Percentiles rank a stretch among this genome's conserved stretches.
Conservation (phyloP, 1,284 basidiomycete genomes). For the Rhizoctonia solani region DNA sequence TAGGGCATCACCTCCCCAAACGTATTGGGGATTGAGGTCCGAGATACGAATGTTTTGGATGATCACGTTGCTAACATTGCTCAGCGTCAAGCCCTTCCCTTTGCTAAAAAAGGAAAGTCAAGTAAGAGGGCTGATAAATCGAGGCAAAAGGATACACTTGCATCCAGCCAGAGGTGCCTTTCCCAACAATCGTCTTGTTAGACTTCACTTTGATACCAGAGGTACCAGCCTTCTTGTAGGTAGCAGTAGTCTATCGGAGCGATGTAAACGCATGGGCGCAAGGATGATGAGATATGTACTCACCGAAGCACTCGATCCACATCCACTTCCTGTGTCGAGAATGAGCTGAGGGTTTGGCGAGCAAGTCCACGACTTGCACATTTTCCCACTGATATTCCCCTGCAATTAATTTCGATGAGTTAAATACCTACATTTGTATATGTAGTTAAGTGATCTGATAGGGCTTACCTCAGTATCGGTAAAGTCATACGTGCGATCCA, state of each 20-base stretch:
- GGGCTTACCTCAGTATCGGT: conserved; percentile 34
- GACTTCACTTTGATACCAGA: too few species aligned
- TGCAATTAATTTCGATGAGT: background rate
- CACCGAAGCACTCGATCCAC: too few species aligned
- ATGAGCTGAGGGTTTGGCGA: conserved; percentile 45
- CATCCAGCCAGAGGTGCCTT: too few species aligned
- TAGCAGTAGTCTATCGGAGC: too few species aligned
- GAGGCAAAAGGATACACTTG: too few species aligned
- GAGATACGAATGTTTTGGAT: conserved; percentile 4
- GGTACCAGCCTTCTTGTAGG: too few species aligned
- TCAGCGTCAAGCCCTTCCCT: background rate
- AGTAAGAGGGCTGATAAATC: too few species aligned
- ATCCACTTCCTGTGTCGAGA: conserved; percentile 42
- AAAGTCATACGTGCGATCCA: conserved; percentile 46
- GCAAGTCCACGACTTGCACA: conserved; percentile 45
- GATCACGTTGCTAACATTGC: background rate
- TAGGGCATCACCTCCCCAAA: background rate
- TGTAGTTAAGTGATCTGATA: background rate
- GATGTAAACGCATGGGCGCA: too few species aligned
- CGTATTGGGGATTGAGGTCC: too few species aligned
- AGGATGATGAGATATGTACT: too few species aligned
- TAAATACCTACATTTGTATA: too few species aligned
- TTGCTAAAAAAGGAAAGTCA: background rate
- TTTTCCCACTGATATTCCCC: background rate
- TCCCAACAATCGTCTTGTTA: too few species aligned